Base-by-base conservation (phyloP, 371 early-diverging fungal species). In the Actinomortierella wolfii region DNA sequence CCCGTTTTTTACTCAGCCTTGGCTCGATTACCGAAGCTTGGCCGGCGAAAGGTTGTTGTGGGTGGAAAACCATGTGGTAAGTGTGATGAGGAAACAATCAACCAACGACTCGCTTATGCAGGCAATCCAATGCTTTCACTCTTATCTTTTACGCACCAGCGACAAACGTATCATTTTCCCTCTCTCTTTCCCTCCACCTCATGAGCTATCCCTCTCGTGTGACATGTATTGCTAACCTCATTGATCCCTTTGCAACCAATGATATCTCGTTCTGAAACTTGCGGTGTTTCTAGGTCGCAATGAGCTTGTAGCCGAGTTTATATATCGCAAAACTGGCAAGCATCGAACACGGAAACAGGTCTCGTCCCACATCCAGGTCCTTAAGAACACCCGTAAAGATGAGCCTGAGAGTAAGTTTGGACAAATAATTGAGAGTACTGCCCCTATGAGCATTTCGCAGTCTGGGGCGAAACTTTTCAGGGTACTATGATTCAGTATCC, bases 291-390 rank as follows among this genome's bases (percentile, higher is more conserved):
- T 51, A 71, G 73, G 73, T 20, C 85, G 91, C 18, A 91, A 91
- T 71, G 91, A 91, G 60, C 61, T 91, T 23, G 88, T 91, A 51
- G 89, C 91, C 7, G 88, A 89, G 24, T 91, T 79, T 60, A 89
- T 91, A 29, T 81, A 77, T 50, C 87, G 83, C 60, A 86, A 86
- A 48, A 89, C 91, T 1, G 67, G 77, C 43, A 86, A 86, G 41
- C 74, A 78, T 23, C 78, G 91, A 18, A 85, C 90, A 21, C 78
- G 91, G 50, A 91, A 91, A 68, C 91, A 91, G 71, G 91, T 91
- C 1, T 90, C 90, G 1, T 90, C 90, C 14, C 91, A 91, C 55
- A 88, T 91, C 52, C 91, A 91, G 70, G 91, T 91, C 20, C 78
- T 90, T 66, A 88, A 86, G 56, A 89, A 91, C 53, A 88, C 86